A percentile compares a stretch with the other conserved stretches of the same genome.
These are phyloP conservation scores for Aspergillus viridinutans DNA, from an alignment of 2,329 filamentous ascomycete species.

Conservation along the genomic window DNA sequence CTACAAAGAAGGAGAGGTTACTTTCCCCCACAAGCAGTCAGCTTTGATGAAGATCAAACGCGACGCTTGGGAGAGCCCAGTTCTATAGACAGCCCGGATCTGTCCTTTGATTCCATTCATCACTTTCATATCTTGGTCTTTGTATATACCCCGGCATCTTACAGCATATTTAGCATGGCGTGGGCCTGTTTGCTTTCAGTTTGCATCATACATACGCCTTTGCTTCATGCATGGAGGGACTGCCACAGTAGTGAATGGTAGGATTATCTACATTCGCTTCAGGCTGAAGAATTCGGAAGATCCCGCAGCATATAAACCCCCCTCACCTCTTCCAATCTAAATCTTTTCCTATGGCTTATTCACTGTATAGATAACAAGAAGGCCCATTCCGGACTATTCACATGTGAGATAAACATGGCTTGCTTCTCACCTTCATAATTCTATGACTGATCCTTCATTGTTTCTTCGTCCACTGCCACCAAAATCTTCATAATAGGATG, in stretches of 20 bases:
- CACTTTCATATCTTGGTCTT: not conserved
- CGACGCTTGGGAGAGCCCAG: constrained; percentile 73
- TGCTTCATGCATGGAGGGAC: not conserved
- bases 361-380: not conserved
- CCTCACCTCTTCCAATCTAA: not conserved
- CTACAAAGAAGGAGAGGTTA: constrained; percentile 77
- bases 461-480: not conserved
- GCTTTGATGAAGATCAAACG: constrained; percentile 77
- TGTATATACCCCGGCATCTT: not conserved
- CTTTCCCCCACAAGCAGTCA: constrained; percentile 88
- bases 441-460: not conserved
- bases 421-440: not conserved
- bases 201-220: not conserved
- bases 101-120: not conserved
- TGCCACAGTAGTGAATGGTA: not conserved
- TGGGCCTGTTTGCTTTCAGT: not conserved
- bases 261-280: not conserved
- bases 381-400: not conserved
- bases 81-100: constrained; percentile 39
- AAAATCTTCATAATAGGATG: not conserved
- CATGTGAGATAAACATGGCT: not conserved
- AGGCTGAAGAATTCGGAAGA: not conserved
- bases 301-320: not conserved
- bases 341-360: not conserved
- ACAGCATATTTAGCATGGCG: not conserved